Base-by-base conservation (phyloP, 1,284 basidiomycete genomes). In the Violaceomyces palustris region DNA sequence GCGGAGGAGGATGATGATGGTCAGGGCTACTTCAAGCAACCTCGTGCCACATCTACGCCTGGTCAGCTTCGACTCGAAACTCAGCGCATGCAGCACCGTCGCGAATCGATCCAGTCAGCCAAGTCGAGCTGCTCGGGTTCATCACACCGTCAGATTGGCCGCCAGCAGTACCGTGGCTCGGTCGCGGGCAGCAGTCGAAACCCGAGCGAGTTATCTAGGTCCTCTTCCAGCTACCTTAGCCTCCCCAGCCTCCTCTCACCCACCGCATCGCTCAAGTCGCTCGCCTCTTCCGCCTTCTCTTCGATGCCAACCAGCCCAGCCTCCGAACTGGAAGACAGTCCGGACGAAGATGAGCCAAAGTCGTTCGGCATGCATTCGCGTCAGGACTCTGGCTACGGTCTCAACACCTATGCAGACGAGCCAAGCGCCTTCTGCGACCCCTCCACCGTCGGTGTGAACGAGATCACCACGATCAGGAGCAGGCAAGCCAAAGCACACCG, bases 41-140 rank as follows among this genome's bases (percentile, higher is more conserved):
- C 50, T 14, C 44, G 38, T 19, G 35, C 42, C 3, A 50, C 55
- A 2, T 50, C 47, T 12, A 59, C 56, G 3, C 50, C 56, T 6
- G 35, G 54, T 22, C 28, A 54, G 33, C 56, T 59, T 10, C 24
- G 35, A 3, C 44, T 37, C 19, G 56, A 59, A 24, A 48, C 56
- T 6, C 35, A 42, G 26, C 32, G 47, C 27, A 42, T 59, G n/a
- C 34, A 46, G 11, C 47, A 47, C 37, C 46, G 51, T 27, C 55
- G 49, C 4, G 42, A 58, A 27, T 47, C 42, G 8, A 35, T 26
- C 3, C 35, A 39, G 34, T 46, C 45, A 17, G 18, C 47, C 10
- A 33, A 36, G 0, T 31, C 45, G 3, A 39, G 21, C 41, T 46
- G 45, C 35, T 24, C 31, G 9, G 23, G 15, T 6, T 38, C 43